Base-by-base conservation (phyloP, 192 early-diverging fungal genomes). In the Coemansia sp. region DNA sequence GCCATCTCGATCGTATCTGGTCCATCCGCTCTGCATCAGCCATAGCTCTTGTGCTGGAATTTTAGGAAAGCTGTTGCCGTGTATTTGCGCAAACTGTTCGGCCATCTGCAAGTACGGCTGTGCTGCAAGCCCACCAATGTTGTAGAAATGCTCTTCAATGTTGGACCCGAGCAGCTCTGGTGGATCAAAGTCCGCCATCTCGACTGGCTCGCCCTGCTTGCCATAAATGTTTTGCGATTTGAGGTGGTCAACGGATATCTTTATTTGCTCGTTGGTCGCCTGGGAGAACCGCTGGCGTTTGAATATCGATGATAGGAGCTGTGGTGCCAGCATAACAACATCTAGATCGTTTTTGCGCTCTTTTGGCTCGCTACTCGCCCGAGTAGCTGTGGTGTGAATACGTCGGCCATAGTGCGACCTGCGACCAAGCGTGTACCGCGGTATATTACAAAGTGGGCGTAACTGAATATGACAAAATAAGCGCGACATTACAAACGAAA, bases 61-160 rank as follows among this genome's bases (percentile, higher is more conserved):
- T 35, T 51, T 39, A 1, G 87, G 86, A 3, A 73, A 52, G n/a
- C 61, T 38, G 12, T 9, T 24, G 2, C 81, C n/a, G n/a, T n/a
- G n/a, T n/a, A n/a, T 32, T 1, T 59, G 51, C 1, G 81, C 84
- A 65, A 87, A 83, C 13, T 22, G 11, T 16, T 75, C 54, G 14
- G 92, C 87, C 51, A 88, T 69, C 2, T 66, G 55, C 41, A 86
- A 61, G 43, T 88, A 88, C 6, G 85, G 78, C 37, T 83, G 78
- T 0, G 88, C 81, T 12, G 88, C 86, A 45, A 88, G 74, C 32
- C 68, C 24, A 20, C 92, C 94, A 14, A 98, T 81, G 23, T 82
- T 75, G 35, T 72, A 72, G 59, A 98, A 94, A 68, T 96, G 94
- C 35, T 89, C 86, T 48, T 90, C 85, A 12, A 98, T 86, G 51